Conservation (phyloP, 345 rosid species). For the Linum tenue region DNA sequence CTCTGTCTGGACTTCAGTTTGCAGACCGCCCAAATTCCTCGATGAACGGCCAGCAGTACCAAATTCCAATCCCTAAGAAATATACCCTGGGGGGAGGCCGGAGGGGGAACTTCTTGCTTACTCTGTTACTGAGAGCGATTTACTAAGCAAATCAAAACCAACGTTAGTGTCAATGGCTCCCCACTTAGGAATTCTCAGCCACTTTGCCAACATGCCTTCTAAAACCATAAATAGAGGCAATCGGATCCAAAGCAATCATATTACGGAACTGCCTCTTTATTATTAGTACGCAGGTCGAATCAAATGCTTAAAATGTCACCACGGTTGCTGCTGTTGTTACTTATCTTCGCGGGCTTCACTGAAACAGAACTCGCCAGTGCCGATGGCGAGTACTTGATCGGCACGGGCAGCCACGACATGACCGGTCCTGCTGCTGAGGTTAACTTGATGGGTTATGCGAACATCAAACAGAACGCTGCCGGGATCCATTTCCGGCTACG, state of each 20-base stretch:
- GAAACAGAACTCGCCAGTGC: not conserved
- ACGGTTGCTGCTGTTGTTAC: not conserved
- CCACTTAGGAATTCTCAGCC: not conserved
- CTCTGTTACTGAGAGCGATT: not conserved
- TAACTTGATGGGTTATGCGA: conserved; percentile 62
- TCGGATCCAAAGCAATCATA: not conserved
- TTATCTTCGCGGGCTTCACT: not conserved
- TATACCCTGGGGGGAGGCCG: no score
- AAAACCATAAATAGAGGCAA: no score
- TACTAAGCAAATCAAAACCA: not conserved
- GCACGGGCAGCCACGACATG: conserved; percentile 48
- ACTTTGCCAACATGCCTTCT: not conserved
- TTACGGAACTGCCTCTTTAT: no score
- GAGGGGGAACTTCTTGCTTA: not conserved
- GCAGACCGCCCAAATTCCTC: no score
- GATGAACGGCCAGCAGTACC: no score
- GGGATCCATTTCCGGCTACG: conserved; percentile 53
- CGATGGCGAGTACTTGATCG: conserved; percentile 35
- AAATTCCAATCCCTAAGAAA: no score
- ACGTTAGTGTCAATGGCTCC: not conserved
- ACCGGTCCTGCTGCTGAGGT: conserved; percentile 54
- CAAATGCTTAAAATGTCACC: not conserved
- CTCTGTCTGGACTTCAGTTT: no score
- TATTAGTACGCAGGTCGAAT: not conserved
- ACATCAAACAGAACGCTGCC: conserved; percentile 35